A percentile compares a stretch with the other conserved stretches of the same genome.
phyloP scores from a whole-genome alignment of 306 rosid genomes.

The Rubus parviflorus region DNA sequence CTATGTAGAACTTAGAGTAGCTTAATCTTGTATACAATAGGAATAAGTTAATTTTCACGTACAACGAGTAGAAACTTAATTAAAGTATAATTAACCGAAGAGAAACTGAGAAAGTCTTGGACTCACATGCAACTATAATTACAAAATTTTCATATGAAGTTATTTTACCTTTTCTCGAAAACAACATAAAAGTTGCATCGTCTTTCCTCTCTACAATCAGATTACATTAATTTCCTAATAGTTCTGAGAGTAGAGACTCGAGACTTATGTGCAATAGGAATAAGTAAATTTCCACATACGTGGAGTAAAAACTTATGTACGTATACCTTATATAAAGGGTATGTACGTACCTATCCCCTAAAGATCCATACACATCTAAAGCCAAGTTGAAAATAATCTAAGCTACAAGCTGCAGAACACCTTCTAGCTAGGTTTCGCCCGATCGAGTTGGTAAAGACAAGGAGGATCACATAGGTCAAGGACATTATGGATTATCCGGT shows the following conservation, averaged over 20 bases:
- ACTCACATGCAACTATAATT: no score
- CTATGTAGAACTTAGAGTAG: no score
- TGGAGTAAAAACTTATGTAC: not conserved
- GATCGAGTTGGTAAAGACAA: not conserved
- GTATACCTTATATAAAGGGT: not conserved
- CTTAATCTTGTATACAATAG: no score
- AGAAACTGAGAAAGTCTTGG: no score
- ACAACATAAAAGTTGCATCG: no score
- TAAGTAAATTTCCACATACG: not conserved
- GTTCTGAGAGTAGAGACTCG: not conserved
- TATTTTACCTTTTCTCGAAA: not conserved
- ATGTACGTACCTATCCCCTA: not conserved
- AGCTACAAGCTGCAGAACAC: not conserved
- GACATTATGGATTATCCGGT: not conserved
- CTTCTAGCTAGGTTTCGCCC: no score
- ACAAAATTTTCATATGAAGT: not conserved
- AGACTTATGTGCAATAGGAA: not conserved
- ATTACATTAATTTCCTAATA: not conserved
- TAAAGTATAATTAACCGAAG: no score
- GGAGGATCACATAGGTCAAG: not conserved
- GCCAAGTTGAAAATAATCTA: not conserved
- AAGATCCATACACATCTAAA: not conserved
- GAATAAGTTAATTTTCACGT: no score
- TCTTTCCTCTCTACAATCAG: not conserved
- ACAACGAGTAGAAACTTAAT: no score